Base-by-base conservation (phyloP, 164 flowering plant genomes). In the Platanus orientalis region DNA sequence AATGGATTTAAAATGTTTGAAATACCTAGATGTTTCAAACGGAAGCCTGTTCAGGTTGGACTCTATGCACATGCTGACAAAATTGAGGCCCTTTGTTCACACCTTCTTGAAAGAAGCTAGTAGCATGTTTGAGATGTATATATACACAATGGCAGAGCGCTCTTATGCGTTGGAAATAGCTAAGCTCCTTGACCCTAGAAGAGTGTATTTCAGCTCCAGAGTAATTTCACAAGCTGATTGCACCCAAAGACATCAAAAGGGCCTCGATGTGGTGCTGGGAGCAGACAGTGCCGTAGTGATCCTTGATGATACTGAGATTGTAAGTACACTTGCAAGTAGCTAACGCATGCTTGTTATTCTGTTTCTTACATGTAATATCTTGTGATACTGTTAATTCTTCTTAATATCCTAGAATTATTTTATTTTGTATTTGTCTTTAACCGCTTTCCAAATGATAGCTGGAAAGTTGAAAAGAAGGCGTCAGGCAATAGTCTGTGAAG, bases 281-380 rank as follows among this genome's bases (percentile, higher is more conserved):
- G 79, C 83, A 57, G 96, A 90, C 58, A 83, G 78, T 66, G 86
- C 85, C 36, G 86, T 86, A 28, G 29, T 92, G 57, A 89, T 92
- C 61, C 92, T 93, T 62, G 98, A 93, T 79, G 98, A 93, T 69
- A 85, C 97, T 42, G 92, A 88, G 79, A 50, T 63, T 48, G 93
- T 87, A 77, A 76, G 86, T 79, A 30, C 25, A 24, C n/a, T 29
- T 25, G 20, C 30, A 14, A 16, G 9, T 28, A 28, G 14, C 47
- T 25, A 9, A 30, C 29, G 20, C 26, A 21, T 65, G 25, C 21
- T 16, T 53, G 10, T 34, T 34, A 34, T 1, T 45, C 19, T 14
- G 19, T 16, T 45, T 14, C 42, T n/a, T 36, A 36, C 12, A 36
- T 36, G 12, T 3, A 7, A 14, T 36, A 36, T 36, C 13, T 4